Base-by-base conservation (phyloP, 1,139 yeast species). In the Zygosaccharomyces sapae region DNA sequence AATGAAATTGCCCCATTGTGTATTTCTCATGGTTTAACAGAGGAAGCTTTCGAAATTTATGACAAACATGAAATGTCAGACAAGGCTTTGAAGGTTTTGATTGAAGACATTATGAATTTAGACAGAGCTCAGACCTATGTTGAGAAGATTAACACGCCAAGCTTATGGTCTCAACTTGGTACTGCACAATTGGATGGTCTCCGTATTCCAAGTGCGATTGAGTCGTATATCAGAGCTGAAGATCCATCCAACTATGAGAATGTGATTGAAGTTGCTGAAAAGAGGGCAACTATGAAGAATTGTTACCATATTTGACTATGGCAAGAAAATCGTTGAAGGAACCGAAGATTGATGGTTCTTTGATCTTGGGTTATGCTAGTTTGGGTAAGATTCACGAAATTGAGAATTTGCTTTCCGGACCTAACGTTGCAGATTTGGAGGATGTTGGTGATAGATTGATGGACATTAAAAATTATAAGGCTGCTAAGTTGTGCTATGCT, bases 91-190 rank as follows among this genome's bases (percentile, higher is more conserved):
- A 82, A 79, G 57, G 98, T 92, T 27, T 76, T 92, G 63, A 94
- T 89, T 53, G 98, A 92, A 62, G 95, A 92, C 60, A 76, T 92
- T 57, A 79, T 90, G 85, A 87, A 96, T 10, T 79, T 92, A 53
- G 98, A 92, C 68, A 84, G 98, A 67, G 98, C 95, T 63, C 94
- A 86, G 63, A 81, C 83, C 52, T 94, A 87, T 62, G 97, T 96
- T 55, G 97, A 90, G 60, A 87, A 86, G 70, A 75, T 88, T 57
- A 92, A 90, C 61, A 76, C 79, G 34, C 80, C 95, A 10, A 96
- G 85, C 59, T 77, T 92, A 55, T 92, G 97, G 97, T 84, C 86
- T 62, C 95, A 89, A 70, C 79, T 94, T 53, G 99, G 97, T 77
- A 81, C 83, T 66, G 97, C 98, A 48, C 98, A 94, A 72, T 77